Evolutionary conservation across 2,329 filamentous ascomycete species (phyloP), one percentile per base, ranked within the genome.

Genomic region (Pyrenophora seminiperda): DNA sequence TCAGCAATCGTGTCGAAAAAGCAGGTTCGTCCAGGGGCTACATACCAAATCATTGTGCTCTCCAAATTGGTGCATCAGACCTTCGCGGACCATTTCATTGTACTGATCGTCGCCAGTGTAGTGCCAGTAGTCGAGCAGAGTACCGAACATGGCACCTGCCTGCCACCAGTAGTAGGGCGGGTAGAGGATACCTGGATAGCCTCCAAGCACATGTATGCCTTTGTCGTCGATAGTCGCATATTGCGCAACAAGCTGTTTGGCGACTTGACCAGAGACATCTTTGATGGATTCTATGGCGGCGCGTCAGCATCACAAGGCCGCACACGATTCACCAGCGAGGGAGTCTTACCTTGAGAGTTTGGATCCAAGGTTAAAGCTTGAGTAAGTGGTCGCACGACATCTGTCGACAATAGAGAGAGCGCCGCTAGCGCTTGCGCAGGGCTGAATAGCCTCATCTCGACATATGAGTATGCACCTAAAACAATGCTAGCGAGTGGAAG

Each of bases 71-170:
- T 64, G 60, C 15, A 67, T 59, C 33, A 72, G 40, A 17, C 67
- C 70, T 56, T 89, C 79, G 29, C 79, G 80, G 13, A 84, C 82
- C 33, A 89, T 75, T 13, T 85, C 76, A 67, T 91, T 91, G 75
- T 89, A 94, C 27, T 81, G 79, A 3, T 79, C 75, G 66, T 93
- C 89, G 15, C 85, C 86, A 0, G 89, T 93, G 68, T 90, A 90
- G 67, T 86, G 89, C 89, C 89, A 95, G 71, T 94, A 94, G 64
- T 94, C 89, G 44, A 95, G 79, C 55, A 94, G 76, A 2, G 87
- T 79, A 50, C 81, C 82, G 63, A 83, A 83, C 77, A 92, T 84
- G 48, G 88, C 88, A 43, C 89, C 89, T 9, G 80, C 87, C 73
- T 89, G 87, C 89, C 85, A 91, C 80, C 80, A 83, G 67, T 80